Evolutionary conservation across 495 filamentous ascomycete genomes (phyloP).

Genomic region (Aspergillus campestris): DNA sequence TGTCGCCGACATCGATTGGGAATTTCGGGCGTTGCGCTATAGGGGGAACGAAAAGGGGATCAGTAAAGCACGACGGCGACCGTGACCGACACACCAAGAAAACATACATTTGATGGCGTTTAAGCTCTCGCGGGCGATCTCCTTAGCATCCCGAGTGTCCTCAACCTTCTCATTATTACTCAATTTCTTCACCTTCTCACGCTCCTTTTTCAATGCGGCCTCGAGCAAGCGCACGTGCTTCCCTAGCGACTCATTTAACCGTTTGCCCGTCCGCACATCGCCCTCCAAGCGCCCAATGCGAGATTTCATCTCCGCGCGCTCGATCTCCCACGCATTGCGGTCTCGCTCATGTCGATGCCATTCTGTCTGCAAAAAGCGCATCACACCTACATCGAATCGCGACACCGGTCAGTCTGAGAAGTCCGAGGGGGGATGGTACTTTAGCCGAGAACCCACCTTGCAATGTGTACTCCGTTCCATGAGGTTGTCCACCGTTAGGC

Average conservation of each 20-base stretch:
- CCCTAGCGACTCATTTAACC: constrained; percentile 74
- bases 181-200: constrained; percentile 41
- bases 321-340: constrained; percentile 97
- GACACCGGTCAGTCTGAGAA: too few relatives aligned
- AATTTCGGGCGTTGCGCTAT: constrained; percentile 33
- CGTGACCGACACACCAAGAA: not conserved
- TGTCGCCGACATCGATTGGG: constrained; percentile 32
- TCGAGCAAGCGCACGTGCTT: constrained; percentile 90
- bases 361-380: constrained; percentile 98
- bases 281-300: constrained; percentile 94
- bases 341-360: constrained; percentile 98
- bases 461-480: constrained; percentile 94
- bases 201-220: constrained; percentile 73
- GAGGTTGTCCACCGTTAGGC: constrained; percentile 52
- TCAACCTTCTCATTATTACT: constrained; percentile 41
- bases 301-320: constrained; percentile 97
- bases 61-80: not conserved
- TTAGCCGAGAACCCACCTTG: constrained; percentile 56
- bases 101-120: constrained; percentile 32
- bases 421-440: too few relatives aligned
- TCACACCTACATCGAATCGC: constrained; percentile 61
- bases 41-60: not conserved
- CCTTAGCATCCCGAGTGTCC: constrained; percentile 33
- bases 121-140: constrained; percentile 34
- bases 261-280: constrained; percentile 73